Percentiles rank a stretch among this genome's conserved stretches.
Conservation (phyloP, 2,329 filamentous ascomycete genomes). For the Epicoccum nigrum region DNA sequence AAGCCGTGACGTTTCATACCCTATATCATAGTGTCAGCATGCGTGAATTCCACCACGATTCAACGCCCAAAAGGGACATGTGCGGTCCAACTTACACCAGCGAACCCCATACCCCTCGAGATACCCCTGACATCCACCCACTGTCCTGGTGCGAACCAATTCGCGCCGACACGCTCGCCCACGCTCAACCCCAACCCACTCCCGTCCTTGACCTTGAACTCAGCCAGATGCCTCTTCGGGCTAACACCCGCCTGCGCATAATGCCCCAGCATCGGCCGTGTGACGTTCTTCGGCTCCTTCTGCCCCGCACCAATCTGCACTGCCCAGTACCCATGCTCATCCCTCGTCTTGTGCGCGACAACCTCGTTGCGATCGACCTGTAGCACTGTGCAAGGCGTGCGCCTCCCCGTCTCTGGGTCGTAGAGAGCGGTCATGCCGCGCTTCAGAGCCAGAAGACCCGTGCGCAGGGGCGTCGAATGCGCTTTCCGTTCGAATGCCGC, state of each 20-base stretch:
- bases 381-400: slow-evolving; percentile 87
- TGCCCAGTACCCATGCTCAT: slow-evolving; percentile 87
- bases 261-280: slow-evolving; percentile 84
- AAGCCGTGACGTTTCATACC: slow-evolving; percentile 98
- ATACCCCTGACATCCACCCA: slow-evolving; percentile 84
- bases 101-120: slow-evolving; percentile 89
- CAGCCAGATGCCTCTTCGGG: slow-evolving; percentile 81
- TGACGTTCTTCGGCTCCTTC: slow-evolving; percentile 75
- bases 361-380: slow-evolving; percentile 94
- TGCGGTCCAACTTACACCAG: slow-evolving; percentile 62
- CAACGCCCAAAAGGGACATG: not conserved
- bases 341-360: slow-evolving; percentile 80
- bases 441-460: slow-evolving; percentile 85
- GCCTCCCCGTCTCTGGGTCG: slow-evolving; percentile 73
- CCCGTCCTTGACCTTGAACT: slow-evolving; percentile 82
- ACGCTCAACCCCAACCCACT: slow-evolving; percentile 74
- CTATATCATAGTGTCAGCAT: slow-evolving; percentile 28
- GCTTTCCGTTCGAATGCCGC: slow-evolving; percentile 66
- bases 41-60: too few species aligned
- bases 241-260: slow-evolving; percentile 81
- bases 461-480: slow-evolving; percentile 67
- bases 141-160: slow-evolving; percentile 90
- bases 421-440: slow-evolving; percentile 96
- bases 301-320: slow-evolving; percentile 85
- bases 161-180: slow-evolving; percentile 77